phyloP scores from a whole-genome alignment of 2,329 filamentous ascomycete genomes.

The Xylaria sp. region DNA sequence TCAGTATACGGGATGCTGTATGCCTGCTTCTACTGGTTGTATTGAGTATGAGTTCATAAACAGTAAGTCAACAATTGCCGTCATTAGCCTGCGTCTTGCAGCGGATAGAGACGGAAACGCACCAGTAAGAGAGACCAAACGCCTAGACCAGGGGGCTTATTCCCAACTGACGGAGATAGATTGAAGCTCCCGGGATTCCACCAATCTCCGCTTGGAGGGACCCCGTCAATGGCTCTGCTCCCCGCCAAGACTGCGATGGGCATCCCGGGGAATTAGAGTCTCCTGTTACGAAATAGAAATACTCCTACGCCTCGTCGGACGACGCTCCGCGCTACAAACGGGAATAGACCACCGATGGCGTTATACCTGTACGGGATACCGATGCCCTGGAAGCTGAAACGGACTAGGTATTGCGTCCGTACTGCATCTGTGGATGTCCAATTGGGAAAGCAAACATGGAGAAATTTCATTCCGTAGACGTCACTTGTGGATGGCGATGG shows the following conservation, averaged over 20 bases:
- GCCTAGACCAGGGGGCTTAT: not conserved
- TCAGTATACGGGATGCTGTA: not conserved
- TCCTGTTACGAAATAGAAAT: conserved; percentile 8
- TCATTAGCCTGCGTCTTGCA: not conserved
- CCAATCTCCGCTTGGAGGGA: conserved; percentile 30
- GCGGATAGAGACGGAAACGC: not conserved
- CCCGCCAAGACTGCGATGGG: conserved; percentile 8
- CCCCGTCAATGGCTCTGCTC: not conserved
- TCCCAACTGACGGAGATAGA: conserved; percentile 7
- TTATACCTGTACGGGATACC: conserved; percentile 6
- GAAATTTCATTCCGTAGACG: conserved; percentile 24
- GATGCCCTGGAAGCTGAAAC: not conserved
- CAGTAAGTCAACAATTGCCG: not conserved
- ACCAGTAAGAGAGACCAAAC: conserved; percentile 1
- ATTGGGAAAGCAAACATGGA: conserved; percentile 19
- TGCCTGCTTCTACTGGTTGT: not conserved
- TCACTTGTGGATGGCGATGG: conserved; percentile 8
- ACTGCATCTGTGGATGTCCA: not conserved
- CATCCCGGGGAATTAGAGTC: not conserved
- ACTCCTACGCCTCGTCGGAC: not conserved
- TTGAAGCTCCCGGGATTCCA: conserved; percentile 26
- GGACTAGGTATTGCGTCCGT: not conserved
- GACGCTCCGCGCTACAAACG: conserved; percentile 32
- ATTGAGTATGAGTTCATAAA: not conserved
- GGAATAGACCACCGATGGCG: not conserved